Evolutionary conservation across 441 rosid genomes (phyloP), one percentile per base, ranked within the genome.

Genomic region (Mallotus repandus): DNA sequence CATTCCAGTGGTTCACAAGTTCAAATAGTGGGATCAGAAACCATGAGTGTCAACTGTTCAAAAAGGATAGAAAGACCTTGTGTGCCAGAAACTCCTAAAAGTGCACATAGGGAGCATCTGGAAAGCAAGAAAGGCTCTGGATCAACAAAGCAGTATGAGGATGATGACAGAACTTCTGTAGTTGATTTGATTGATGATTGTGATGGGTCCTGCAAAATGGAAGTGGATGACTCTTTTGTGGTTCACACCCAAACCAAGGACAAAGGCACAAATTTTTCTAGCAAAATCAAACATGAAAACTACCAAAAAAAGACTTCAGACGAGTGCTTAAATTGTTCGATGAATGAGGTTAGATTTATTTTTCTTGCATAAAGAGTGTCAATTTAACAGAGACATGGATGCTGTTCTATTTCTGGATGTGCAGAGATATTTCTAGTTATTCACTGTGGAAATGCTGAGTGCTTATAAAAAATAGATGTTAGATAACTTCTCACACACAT

Each of bases 21-120:
- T 77, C 71, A 68, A 22, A 77, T 32, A 43, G 38, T 38, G 55
- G 80, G 67, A 48, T 66, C 46, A 53, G 84, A 66, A 75, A 76
- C 43, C 41, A 29, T 29, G 41, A 66, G 50, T 52, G 16, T 58
- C 57, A 60, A 64, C 52, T 58, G 43, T 54, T 57, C 67, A 49
- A 35, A 75, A 68, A 77, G n/a, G 66, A 56, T 52, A 56, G 75
- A 81, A 66, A 48, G 68, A 22, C 55, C 79, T 72, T 60, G 41
- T 48, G 57, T 71, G 19, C 50, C 55, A 16, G 83, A 71, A 65
- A 60, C 60, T 73, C 62, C 48, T 53, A 68, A 62, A 71, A 63
- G 29, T 55, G 57, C 18, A 9, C 45, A 63, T 9, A 57, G 65
- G 49, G 74, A 68, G 63, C 59, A 41, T 68, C 63, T 29, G 58